Base-by-base conservation (phyloP, 805 yeast genomes). In the Scheffersomyces spartinae region DNA sequence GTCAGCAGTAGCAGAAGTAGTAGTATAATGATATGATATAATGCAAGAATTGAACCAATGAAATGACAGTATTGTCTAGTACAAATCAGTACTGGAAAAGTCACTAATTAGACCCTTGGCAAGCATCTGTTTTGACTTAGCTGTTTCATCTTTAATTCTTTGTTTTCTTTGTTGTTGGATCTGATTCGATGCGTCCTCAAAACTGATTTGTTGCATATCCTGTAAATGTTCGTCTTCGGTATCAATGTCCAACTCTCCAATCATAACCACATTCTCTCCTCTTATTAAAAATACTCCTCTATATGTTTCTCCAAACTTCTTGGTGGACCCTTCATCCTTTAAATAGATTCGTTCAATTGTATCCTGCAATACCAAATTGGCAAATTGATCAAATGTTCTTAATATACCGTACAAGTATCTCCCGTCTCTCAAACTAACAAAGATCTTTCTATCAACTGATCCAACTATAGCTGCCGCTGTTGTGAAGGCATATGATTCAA, bases 351-450 rank as follows among this genome's bases (percentile, higher is more conserved):
- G 71, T 50, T 91, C 97, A 24, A 74, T 61, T 10, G 95, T 74
- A 47, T 86, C 94, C 53, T 91, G 97, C 34, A 91, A 61, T 20
- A 91, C 94, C 43, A 91, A 63, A 54, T 88, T 88, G 32, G 94
- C 86, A 49, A 77, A 91, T 52, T 88, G 96, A 56, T 91, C 98
- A 52, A 88, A 91, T 2, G 96, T 84, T 51, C 98, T 70, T 38
- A 91, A 62, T 13, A 86, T 80, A 10, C 98, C 98, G 45, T 82
- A 76, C 17, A 88, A 56, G 35, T 76, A 74, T 38, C 88, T 69
- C 19, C 97, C 97, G 50, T 88, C 97, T 44, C 95, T 75, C 36
- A 91, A 62, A 21, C 83, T 64, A 2, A 84, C 94, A 40, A 82
- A 78, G 17, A 91, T 81, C 43, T 76, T 71, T 43, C 84, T 68